Evolutionary conservation across 78 protist species (phyloP), one percentile per base, ranked within the genome.

Genomic region (Emiliania huxleyi): DNA sequence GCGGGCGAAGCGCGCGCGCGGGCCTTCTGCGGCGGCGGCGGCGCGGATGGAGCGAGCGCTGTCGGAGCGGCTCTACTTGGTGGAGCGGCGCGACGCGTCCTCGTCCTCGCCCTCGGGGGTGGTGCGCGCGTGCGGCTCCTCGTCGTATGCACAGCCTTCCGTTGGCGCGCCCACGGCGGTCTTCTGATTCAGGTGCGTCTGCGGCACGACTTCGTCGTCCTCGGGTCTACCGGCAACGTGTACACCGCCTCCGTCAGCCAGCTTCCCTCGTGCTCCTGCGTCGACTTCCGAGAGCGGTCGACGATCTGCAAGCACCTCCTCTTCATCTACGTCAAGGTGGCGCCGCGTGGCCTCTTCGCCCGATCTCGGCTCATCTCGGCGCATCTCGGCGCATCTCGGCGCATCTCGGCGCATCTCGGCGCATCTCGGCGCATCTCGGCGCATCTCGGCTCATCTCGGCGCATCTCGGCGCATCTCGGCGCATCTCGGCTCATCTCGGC

Each of bases 221-320:
- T 77, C n/a, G 85, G 85, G 33, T 77, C 85, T 3, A 77, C 85
- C 1, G 85, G 79, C 79, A n/a, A n/a, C n/a, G 62, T 52, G 62
- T 19, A 52, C 62, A 52, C 62, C 62, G 62, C 62, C 62, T 52
- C 46, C 44, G 29, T 77, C 33, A 3, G 33, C 48, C 85, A 48
- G 23, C 22, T 77, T 29, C 85, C 85, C 23, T 21, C 35, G 35
- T 77, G 85, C 85, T 40, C 85, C 15, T 77, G 85, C 85, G 44
- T 77, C 44, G 85, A 77, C 46, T 40, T 40, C 85, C 18, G 35
- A 2, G 85, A 77, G 15, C 44, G 85, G 42, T 2, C 22, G 48
- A 1, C 11, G 48, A 26, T 44, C 26, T 81, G 89, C 89, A 81
- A 81, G 89, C 89, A 81, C 55, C 89, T 81, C 44, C 89, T 81